Evolutionary conservation across 176 grass and related monocot species (phyloP).

Genomic region (Calamus simplicifolius): DNA sequence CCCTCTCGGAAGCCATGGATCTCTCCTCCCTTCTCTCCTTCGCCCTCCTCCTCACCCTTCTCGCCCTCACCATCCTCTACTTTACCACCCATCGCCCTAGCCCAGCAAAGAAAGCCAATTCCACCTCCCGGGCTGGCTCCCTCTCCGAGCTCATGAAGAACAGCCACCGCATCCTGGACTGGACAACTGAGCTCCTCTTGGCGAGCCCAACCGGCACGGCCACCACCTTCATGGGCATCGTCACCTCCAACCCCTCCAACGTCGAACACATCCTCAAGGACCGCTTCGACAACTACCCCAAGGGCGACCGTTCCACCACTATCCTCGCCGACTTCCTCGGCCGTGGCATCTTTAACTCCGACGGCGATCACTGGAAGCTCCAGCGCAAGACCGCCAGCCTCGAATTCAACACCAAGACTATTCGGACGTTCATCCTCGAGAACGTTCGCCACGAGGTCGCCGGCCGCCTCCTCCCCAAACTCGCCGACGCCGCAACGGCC

Average conservation of each 20-base stretch:
- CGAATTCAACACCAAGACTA: slow-evolving; percentile 13
- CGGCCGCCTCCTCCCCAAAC: slow-evolving; percentile 24
- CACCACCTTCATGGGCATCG: slow-evolving; percentile 32
- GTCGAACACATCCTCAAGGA: slow-evolving; percentile 21
- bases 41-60: no score
- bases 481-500: slow-evolving; percentile 3
- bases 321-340: slow-evolving; percentile 10
- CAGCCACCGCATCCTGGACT: slow-evolving; percentile 47
- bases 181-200: slow-evolving; percentile 31
- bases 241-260: slow-evolving; percentile 44
- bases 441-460: background rate
- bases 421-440: slow-evolving; percentile 2
- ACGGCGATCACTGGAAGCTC: background rate
- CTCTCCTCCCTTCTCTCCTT: no score
- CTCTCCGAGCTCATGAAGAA: slow-evolving; percentile 60
- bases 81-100: no score
- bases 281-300: background rate
- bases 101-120: no score
- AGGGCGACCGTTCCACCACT: background rate
- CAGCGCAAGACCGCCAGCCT: slow-evolving; percentile 9
- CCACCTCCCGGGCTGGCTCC: slow-evolving; percentile 16
- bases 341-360: slow-evolving; percentile 4
- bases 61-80: no score
- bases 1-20: no score
- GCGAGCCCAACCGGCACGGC: slow-evolving; percentile 6